Evolutionary conservation across 306 rosid genomes (phyloP).

Genomic region (Adenanthera pavonina): DNA sequence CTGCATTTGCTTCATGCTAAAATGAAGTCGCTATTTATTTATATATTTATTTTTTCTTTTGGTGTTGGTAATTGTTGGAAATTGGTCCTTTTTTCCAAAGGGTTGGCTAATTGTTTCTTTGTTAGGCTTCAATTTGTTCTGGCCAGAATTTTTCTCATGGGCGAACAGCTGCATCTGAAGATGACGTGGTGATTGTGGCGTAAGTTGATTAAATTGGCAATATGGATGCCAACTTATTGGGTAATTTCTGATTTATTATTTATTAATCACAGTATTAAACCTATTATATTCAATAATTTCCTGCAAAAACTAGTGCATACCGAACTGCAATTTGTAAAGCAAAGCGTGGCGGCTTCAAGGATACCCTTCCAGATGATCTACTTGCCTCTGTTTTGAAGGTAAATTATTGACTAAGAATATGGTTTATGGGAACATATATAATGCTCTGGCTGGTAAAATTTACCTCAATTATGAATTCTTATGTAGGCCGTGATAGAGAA

Average conservation of each 20-base stretch:
- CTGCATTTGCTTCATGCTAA: neutral
- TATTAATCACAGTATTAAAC: neutral
- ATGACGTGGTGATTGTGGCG: slow-evolving; percentile 94
- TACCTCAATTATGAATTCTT: slow-evolving; percentile 28
- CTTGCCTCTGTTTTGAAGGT: slow-evolving; percentile 90
- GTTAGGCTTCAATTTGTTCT: slow-evolving; percentile 70
- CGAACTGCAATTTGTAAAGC: slow-evolving; percentile 92
- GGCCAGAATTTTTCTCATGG: slow-evolving; percentile 57
- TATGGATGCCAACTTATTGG: neutral
- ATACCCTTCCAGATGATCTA: slow-evolving; percentile 86
- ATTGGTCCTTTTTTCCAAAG: neutral
- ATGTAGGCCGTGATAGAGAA: slow-evolving; percentile 78
- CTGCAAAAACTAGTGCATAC: slow-evolving; percentile 59
- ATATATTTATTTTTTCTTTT: too few relatives aligned
- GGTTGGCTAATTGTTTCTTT: neutral
- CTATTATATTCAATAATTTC: slow-evolving; percentile 5
- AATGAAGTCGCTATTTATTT: neutral
- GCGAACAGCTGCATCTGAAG: slow-evolving; percentile 57
- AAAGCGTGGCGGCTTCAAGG: slow-evolving; percentile 88
- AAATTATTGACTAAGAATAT: neutral
- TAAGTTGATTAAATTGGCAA: slow-evolving; percentile 44
- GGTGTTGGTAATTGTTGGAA: neutral
- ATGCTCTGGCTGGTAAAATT: slow-evolving; percentile 19
- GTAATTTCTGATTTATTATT: neutral
- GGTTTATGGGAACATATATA: slow-evolving; percentile 15